Evolutionary conservation across 805 yeast genomes (phyloP).

Genomic region (Torulaspora microellipsoides): DNA sequence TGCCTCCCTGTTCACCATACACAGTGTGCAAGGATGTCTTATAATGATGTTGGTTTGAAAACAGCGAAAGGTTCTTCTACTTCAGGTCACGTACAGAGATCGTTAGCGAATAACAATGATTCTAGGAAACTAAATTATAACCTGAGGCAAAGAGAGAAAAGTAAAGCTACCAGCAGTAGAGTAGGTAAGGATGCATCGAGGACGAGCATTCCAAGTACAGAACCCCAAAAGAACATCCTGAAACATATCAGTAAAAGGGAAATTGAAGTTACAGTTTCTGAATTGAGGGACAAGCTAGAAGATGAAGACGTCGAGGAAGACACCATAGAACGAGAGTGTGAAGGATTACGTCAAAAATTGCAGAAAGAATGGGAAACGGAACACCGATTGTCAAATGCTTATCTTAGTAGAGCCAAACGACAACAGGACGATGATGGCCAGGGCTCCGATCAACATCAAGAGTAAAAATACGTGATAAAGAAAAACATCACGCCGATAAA

Average conservation of each 20-base stretch:
- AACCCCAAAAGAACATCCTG: constrained; percentile 8
- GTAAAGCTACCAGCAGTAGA: constrained; percentile 3
- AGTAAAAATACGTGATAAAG: no score
- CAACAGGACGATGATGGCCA: neutral
- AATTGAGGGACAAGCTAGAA: constrained; percentile 28
- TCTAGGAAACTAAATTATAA: constrained; percentile 11
- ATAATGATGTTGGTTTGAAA: constrained; percentile 31
- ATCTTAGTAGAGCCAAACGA: constrained; percentile 11
- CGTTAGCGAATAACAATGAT: constrained; percentile 21
- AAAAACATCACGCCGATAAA: no score
- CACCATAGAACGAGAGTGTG: constrained; percentile 21
- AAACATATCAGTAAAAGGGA: constrained; percentile 24
- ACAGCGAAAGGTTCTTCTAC: constrained; percentile 35
- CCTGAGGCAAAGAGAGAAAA: constrained; percentile 5
- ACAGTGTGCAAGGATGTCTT: constrained; percentile 20
- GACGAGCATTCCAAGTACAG: constrained; percentile 1
- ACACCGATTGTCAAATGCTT: constrained; percentile 10
- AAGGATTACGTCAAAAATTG: constrained; percentile 15
- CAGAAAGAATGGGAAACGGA: constrained; percentile 9
- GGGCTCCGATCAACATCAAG: no score
- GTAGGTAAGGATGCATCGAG: constrained; percentile 1
- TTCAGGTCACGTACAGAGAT: constrained; percentile 32
- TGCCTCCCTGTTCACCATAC: no score
- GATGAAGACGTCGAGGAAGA: constrained; percentile 21
- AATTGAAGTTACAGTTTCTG: constrained; percentile 29